These are phyloP conservation scores for Pyricularia sp. DNA, from an alignment of 2,329 filamentous ascomycete genomes.

Conservation along the genomic window DNA sequence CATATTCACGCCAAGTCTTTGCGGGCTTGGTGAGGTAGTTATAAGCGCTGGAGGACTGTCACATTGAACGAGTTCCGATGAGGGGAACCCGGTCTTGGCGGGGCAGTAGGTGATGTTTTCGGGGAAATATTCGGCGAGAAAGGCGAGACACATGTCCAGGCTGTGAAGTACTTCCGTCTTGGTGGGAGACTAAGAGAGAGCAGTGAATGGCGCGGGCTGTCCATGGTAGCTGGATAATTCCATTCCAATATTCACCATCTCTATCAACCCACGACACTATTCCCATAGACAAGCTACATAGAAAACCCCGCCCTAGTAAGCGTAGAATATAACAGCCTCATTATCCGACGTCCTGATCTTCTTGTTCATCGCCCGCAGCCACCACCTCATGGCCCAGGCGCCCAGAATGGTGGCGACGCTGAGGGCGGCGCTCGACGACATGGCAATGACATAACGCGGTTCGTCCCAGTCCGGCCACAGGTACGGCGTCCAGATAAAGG, in stretches of 20 bases:
- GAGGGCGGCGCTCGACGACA: conserved; percentile 15
- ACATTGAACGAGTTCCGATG: background rate
- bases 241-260: background rate
- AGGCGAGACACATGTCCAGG: too few species aligned
- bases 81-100: background rate
- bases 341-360: conserved; percentile 14
- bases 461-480: conserved; percentile 27
- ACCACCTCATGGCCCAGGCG: conserved; percentile 12
- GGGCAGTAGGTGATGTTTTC: too few species aligned
- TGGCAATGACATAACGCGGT: conserved; percentile 29
- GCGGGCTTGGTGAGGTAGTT: too few species aligned
- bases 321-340: conserved; percentile 13
- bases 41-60: background rate
- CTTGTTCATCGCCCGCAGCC: conserved; percentile 14
- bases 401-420: conserved; percentile 9
- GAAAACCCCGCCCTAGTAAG: conserved; percentile 9
- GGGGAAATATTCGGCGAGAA: too few species aligned
- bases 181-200: too few species aligned
- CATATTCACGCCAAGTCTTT: too few species aligned
- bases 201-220: too few species aligned
- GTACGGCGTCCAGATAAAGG: conserved; percentile 32
- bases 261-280: too few species aligned
- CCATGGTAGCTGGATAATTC: background rate
- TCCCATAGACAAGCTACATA: too few species aligned
- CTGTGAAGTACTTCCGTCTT: too few species aligned